Evolutionary conservation across 257 asterid species (phyloP).

Genomic region (Jasminum sambac): DNA sequence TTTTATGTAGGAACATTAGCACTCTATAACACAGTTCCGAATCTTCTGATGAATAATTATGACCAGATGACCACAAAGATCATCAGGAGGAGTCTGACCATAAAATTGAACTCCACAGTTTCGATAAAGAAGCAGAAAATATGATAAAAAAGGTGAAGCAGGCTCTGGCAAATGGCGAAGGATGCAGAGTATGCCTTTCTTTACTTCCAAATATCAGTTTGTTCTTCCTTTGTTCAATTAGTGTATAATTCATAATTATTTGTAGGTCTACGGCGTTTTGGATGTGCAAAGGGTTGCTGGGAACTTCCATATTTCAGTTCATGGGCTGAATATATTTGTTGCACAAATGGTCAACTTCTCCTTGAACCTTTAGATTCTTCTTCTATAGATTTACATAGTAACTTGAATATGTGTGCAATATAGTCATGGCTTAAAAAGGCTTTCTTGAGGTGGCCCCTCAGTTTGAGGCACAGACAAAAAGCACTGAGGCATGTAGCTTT

Average conservation of each 20-base stretch:
- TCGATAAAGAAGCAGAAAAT: slow-evolving; percentile 81
- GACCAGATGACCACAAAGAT: slow-evolving; percentile 74
- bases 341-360: slow-evolving; percentile 77
- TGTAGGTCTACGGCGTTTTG: slow-evolving; percentile 89
- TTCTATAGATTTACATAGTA: slow-evolving; percentile 19
- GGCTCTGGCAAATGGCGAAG: slow-evolving; percentile 82
- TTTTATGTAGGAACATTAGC: slow-evolving; percentile 14
- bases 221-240: slow-evolving; percentile 23
- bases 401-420: neutral
- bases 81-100: slow-evolving; percentile 62
- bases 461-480: too few species aligned
- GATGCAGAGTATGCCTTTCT: slow-evolving; percentile 73
- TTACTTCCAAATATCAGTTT: slow-evolving; percentile 6
- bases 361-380: slow-evolving; percentile 20
- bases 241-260: slow-evolving; percentile 24
- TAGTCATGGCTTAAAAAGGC: too few species aligned
- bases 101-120: slow-evolving; percentile 59
- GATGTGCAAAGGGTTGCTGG: slow-evolving; percentile 99
- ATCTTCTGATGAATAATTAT: slow-evolving; percentile 19
- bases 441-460: too few species aligned
- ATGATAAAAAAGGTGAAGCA: slow-evolving; percentile 84
- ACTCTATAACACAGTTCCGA: slow-evolving; percentile 11
- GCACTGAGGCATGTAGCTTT: too few species aligned
- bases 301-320: slow-evolving; percentile 96
- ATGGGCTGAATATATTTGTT: slow-evolving; percentile 85